These are phyloP conservation scores for Ceratocystis ficicola DNA, from an alignment of 2,329 filamentous ascomycete species.

Conservation along the genomic window DNA sequence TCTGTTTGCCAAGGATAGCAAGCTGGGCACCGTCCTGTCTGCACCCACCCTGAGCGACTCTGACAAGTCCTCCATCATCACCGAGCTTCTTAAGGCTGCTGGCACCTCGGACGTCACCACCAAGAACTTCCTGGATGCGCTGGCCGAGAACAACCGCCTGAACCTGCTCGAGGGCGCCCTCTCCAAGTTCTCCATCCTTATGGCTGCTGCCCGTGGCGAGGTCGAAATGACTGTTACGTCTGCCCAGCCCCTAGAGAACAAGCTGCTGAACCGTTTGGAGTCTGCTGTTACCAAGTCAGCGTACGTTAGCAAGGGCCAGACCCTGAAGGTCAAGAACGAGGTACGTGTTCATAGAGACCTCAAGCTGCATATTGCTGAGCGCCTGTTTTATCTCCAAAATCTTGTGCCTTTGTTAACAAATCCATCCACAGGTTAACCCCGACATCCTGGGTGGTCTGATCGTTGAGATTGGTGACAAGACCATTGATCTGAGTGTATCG, in stretches of 20 bases:
- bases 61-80: slow-evolving; percentile 79
- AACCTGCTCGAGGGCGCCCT: slow-evolving; percentile 68
- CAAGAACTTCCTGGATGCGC: slow-evolving; percentile 83
- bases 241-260: slow-evolving; percentile 79
- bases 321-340: slow-evolving; percentile 92
- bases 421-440: slow-evolving; percentile 59
- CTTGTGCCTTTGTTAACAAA: slow-evolving; percentile 2
- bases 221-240: slow-evolving; percentile 85
- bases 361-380: background rate
- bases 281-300: slow-evolving; percentile 75
- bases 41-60: slow-evolving; percentile 64
- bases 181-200: slow-evolving; percentile 76
- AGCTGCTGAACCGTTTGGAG: slow-evolving; percentile 77
- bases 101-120: slow-evolving; percentile 66
- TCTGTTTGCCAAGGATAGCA: slow-evolving; percentile 69
- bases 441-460: slow-evolving; percentile 89
- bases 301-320: slow-evolving; percentile 84
- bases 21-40: slow-evolving; percentile 62
- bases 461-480: slow-evolving; percentile 94
- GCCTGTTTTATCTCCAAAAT: background rate
- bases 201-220: slow-evolving; percentile 83
- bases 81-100: slow-evolving; percentile 76
- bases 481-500: slow-evolving; percentile 93
- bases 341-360: slow-evolving; percentile 35
- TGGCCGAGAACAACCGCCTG: slow-evolving; percentile 95